Base-by-base conservation (phyloP, 805 yeast genomes). In the Ogataea nakhonphanomensis region DNA sequence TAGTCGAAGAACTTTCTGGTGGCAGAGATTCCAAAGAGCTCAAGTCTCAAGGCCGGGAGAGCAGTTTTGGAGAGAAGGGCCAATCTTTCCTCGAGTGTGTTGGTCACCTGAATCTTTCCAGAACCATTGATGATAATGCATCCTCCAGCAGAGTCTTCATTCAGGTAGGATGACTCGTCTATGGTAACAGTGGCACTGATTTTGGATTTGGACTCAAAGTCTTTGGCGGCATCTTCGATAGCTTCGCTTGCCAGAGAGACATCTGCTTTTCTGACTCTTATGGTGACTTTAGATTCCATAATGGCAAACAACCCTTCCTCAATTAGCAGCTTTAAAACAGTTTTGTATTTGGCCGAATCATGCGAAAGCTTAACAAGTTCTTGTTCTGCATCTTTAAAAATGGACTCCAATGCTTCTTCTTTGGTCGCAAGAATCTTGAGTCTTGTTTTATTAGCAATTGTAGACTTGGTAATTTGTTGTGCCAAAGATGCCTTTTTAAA, bases 391-490 rank as follows among this genome's bases (percentile, higher is more conserved):
- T 69, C 76, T 39, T 78, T 81, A 54, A 90, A 85, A 48, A 93
- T 79, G 14, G 74, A 79, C 48, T 78, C 79, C 54, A 93, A 70
- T 10, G 87, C 79, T 53, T 81, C 79, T 59, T 91, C 95, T 61
- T 90, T 87, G 41, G 95, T 86, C 12, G 84, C 74, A 53, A 93
- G 78, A 25, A 91, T 81, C 70, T 89, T 84, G 62, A 93, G 82
- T 69, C 99, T 83, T 50, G 95, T 86, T 71, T 93, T 89, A 74
- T 93, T 93, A 50, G 91, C 89, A 60, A 93, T 84, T 40, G 96
- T 91, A 23, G 98, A 90, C 70, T 88, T 89, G 56, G 90, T 79
- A 62, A 93, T 91, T 70, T 93, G 98, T 67, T 93, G 97, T 31
- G 91, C 85, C 64, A 93, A 79, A 24, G 88, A 70, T 2, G 95